Conservation (phyloP, 2,329 filamentous ascomycete genomes). For the Alternaria tenuissima region DNA sequence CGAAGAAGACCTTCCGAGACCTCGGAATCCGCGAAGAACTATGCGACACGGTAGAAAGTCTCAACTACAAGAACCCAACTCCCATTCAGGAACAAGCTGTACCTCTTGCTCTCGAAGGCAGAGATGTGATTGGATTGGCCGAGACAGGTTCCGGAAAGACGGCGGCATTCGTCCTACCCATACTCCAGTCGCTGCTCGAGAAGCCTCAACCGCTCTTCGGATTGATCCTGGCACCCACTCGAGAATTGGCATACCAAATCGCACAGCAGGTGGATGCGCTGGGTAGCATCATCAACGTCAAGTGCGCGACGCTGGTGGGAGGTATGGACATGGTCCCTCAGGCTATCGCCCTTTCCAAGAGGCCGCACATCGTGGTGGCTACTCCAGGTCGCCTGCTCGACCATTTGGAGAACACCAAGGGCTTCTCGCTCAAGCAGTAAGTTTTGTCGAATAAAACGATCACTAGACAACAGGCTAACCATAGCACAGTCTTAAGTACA, state of each 20-base stretch:
- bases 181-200: slow-evolving; percentile 87
- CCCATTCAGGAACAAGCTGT: slow-evolving; percentile 89
- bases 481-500: slow-evolving; percentile 77
- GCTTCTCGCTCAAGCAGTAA: slow-evolving; percentile 68
- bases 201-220: slow-evolving; percentile 86
- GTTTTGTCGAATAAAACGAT: not conserved
- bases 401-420: slow-evolving; percentile 92
- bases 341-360: slow-evolving; percentile 90
- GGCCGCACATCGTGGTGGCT: slow-evolving; percentile 91
- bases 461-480: not conserved
- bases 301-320: slow-evolving; percentile 85
- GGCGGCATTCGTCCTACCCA: slow-evolving; percentile 90
- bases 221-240: slow-evolving; percentile 90
- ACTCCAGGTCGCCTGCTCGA: slow-evolving; percentile 65
- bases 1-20: slow-evolving; percentile 72
- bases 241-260: slow-evolving; percentile 93
- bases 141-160: slow-evolving; percentile 98
- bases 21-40: slow-evolving; percentile 84
- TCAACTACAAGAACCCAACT: slow-evolving; percentile 86
- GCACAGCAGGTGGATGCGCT: slow-evolving; percentile 86
- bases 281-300: slow-evolving; percentile 85
- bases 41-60: slow-evolving; percentile 83
- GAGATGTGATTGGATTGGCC: slow-evolving; percentile 91
- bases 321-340: slow-evolving; percentile 97
- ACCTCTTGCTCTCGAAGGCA: slow-evolving; percentile 77